Conservation (phyloP, 495 filamentous ascomycete species). For the Xylaria curta region DNA sequence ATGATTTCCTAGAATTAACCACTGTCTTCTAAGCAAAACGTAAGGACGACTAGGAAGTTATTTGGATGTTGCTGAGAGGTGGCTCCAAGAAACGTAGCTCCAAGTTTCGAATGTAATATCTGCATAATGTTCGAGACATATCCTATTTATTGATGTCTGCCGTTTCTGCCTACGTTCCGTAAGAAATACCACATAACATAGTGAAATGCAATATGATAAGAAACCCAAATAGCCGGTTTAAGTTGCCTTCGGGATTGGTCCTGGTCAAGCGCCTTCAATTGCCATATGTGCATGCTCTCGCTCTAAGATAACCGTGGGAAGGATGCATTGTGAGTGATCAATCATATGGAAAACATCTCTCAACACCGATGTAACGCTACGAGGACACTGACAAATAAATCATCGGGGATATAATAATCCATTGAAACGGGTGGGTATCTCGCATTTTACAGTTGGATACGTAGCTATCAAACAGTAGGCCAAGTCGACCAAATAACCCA, state of each 20-base stretch:
- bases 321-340: not conserved
- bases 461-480: constrained; percentile 11
- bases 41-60: too few relatives aligned
- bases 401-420: not conserved
- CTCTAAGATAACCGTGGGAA: too few relatives aligned
- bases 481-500: not conserved
- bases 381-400: not conserved
- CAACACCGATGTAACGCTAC: not conserved
- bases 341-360: not conserved
- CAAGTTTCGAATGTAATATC: too few relatives aligned
- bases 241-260: not conserved
- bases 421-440: constrained; percentile 21
- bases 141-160: too few relatives aligned
- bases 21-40: too few relatives aligned
- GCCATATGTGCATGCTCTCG: not conserved
- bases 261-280: not conserved
- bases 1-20: too few relatives aligned
- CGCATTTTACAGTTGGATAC: constrained; percentile 20
- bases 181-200: too few relatives aligned
- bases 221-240: not conserved
- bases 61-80: too few relatives aligned
- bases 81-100: too few relatives aligned
- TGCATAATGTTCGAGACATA: too few relatives aligned
- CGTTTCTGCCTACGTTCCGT: too few relatives aligned
- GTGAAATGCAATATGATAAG: not conserved